A percentile compares a stretch with the other conserved stretches of the same genome.
These are phyloP conservation scores for Apiospora hydei DNA, from an alignment of 2,329 filamentous ascomycete genomes.

Conservation along the genomic window DNA sequence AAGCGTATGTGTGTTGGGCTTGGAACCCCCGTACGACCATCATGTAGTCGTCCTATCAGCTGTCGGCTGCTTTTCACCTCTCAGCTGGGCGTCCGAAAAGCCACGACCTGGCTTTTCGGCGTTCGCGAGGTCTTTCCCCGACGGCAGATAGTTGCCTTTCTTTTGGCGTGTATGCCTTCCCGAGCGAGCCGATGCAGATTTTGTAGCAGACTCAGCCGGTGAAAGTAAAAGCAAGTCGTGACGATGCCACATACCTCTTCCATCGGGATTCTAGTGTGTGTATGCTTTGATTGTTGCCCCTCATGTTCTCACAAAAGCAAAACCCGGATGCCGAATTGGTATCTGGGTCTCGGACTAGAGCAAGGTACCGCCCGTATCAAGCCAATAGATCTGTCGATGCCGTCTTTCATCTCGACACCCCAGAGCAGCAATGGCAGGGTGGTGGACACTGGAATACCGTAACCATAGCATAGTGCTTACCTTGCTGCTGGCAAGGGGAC, in stretches of 20 bases:
- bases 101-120: not conserved
- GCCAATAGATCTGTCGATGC: slow-evolving; percentile 1
- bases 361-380: slow-evolving; percentile 1
- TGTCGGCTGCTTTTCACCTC: not conserved
- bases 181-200: not conserved
- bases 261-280: not conserved
- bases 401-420: not conserved
- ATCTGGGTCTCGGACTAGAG: slow-evolving; percentile 3
- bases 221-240: not conserved
- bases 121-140: not conserved
- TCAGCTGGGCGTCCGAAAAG: slow-evolving; percentile 7
- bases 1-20: not conserved
- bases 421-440: not conserved
- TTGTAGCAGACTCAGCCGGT: not conserved
- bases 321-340: not conserved
- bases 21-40: not conserved
- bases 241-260: not conserved
- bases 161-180: not conserved
- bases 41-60: not conserved
- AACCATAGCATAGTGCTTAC: slow-evolving; percentile 1
- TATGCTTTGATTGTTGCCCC: not conserved
- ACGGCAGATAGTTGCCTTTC: not conserved
- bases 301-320: slow-evolving; percentile 10
- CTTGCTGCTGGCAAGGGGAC: not conserved
- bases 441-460: not conserved